These are phyloP conservation scores for Populus simonii DNA, from an alignment of 345 rosid species.

Conservation along the genomic window DNA sequence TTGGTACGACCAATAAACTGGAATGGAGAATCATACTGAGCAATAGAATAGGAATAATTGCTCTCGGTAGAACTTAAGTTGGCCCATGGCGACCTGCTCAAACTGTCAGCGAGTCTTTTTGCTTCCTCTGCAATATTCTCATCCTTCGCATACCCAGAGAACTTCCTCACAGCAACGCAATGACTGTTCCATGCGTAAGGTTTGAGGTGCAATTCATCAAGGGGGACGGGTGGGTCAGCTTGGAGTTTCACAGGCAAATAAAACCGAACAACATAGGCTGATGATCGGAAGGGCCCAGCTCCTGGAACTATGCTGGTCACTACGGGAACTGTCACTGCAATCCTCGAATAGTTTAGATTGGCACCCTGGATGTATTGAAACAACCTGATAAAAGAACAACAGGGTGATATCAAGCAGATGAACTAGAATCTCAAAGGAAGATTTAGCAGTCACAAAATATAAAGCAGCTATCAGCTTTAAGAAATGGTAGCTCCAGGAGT, in stretches of 20 bases:
- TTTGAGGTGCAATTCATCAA: conserved; percentile 49
- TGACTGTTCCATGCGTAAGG: conserved; percentile 41
- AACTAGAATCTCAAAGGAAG: not conserved
- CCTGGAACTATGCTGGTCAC: conserved; percentile 62
- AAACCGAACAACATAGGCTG: conserved; percentile 46
- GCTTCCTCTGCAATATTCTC: conserved; percentile 44
- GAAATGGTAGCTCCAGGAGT: not conserved
- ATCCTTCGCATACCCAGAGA: conserved; percentile 62
- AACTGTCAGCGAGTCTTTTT: conserved; percentile 47
- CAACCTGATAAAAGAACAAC: conserved; percentile 31
- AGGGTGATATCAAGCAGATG: not conserved
- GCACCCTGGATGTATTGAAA: conserved; percentile 71
- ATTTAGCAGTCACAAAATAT: not conserved
- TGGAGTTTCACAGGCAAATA: conserved; percentile 61
- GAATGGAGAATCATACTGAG: conserved; percentile 63
- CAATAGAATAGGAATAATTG: conserved; percentile 52
- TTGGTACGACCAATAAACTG: conserved; percentile 50
- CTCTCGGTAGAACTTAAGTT: conserved; percentile 36
- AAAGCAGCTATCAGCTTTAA: not conserved
- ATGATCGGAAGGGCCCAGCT: conserved; percentile 59
- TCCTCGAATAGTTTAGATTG: conserved; percentile 58
- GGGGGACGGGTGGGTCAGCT: conserved; percentile 52
- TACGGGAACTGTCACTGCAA: conserved; percentile 60
- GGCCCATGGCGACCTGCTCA: conserved; percentile 56
- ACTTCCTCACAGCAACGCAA: conserved; percentile 55